phyloP scores from a whole-genome alignment of 768 basidiomycete species.

The Termitomyces sp. region DNA sequence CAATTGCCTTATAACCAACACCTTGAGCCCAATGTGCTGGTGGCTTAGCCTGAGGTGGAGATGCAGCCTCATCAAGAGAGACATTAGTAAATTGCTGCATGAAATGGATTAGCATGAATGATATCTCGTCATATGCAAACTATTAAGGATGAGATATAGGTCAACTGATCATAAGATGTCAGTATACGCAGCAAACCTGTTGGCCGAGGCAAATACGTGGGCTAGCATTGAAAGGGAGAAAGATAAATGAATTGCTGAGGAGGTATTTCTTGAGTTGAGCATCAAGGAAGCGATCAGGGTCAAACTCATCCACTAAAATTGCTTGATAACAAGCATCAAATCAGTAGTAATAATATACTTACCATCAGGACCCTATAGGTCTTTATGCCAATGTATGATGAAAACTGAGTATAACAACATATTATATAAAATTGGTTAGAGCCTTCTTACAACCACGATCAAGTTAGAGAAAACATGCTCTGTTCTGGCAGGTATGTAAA shows the following conservation, averaged over 20 bases:
- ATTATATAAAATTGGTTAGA: neutral
- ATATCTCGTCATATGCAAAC: constrained; percentile 58
- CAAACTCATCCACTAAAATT: constrained; percentile 53
- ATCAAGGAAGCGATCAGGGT: constrained; percentile 69
- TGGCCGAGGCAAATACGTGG: constrained; percentile 58
- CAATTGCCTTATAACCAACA: constrained; percentile 41
- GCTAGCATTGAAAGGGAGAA: constrained; percentile 60
- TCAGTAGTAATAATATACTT: neutral
- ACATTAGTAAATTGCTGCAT: constrained; percentile 51
- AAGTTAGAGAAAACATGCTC: constrained; percentile 22
- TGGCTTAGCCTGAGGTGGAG: constrained; percentile 38
- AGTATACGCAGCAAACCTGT: constrained; percentile 25
- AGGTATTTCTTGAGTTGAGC: constrained; percentile 56
- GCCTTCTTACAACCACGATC: neutral
- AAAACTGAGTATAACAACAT: constrained; percentile 51
- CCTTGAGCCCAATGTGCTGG: constrained; percentile 39
- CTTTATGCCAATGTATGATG: constrained; percentile 57
- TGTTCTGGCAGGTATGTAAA: constrained; percentile 47
- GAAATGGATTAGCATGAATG: constrained; percentile 57
- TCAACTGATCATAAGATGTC: neutral
- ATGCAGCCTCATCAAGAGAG: constrained; percentile 37
- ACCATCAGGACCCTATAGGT: constrained; percentile 73
- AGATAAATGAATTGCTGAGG: constrained; percentile 60
- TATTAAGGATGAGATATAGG: constrained; percentile 10
- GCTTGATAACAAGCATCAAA: neutral